Conservation (phyloP, 768 basidiomycete species). For the Pluteus cervinus region DNA sequence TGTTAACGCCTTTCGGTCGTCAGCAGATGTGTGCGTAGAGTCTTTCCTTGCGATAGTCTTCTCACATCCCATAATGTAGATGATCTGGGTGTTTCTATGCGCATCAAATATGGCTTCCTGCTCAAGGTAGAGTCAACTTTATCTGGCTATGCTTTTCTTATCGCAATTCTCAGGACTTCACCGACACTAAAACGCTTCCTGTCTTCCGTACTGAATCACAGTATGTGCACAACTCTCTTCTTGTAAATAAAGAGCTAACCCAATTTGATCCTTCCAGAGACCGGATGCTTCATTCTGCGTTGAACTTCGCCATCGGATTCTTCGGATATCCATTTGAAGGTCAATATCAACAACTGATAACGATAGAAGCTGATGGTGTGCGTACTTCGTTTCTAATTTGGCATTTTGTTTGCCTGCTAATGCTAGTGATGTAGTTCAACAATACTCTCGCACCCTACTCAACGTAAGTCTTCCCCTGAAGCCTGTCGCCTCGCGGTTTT, state of each 20-base stretch:
- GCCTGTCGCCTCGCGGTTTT: background rate
- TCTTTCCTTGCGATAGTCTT: background rate
- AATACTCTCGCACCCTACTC: conserved; percentile 84
- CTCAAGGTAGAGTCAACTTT: conserved; percentile 37
- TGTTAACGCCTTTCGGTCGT: conserved; percentile 86
- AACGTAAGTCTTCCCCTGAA: conserved; percentile 41
- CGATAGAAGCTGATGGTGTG: conserved; percentile 58
- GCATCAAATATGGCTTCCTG: conserved; percentile 76
- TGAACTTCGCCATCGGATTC: conserved; percentile 71
- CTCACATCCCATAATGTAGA: conserved; percentile 24
- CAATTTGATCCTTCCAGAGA: conserved; percentile 35
- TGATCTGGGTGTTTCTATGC: conserved; percentile 64
- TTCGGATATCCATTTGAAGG: conserved; percentile 69
- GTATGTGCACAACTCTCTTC: conserved; percentile 24
- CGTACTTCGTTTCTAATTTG: conserved; percentile 14
- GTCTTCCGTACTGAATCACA: conserved; percentile 79
- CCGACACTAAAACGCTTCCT: conserved; percentile 52
- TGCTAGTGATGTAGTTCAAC: conserved; percentile 50
- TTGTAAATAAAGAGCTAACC: background rate
- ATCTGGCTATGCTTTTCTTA: background rate
- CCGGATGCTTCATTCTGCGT: conserved; percentile 62
- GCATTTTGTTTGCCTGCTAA: conserved; percentile 9
- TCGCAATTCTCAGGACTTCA: conserved; percentile 42
- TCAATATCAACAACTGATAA: conserved; percentile 73
- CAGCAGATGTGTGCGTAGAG: conserved; percentile 68